Conservation (phyloP, 768 basidiomycete genomes). For the Clavaria fumosa region DNA sequence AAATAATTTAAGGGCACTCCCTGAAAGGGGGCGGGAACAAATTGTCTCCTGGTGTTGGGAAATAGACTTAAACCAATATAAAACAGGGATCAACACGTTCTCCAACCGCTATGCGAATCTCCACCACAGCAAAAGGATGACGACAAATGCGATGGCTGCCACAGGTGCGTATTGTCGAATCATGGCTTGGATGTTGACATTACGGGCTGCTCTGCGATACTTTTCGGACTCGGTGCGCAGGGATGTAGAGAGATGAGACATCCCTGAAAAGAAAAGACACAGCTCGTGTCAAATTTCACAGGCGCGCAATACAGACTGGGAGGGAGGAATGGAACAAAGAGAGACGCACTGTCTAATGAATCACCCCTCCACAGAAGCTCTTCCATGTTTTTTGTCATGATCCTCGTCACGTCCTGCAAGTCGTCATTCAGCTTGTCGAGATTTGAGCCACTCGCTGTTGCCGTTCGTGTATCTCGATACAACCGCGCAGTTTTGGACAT, state of each 20-base stretch:
- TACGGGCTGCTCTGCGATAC: constrained; percentile 88
- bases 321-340: too few relatives aligned
- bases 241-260: constrained; percentile 93
- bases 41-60: too few relatives aligned
- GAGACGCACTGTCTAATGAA: constrained; percentile 84
- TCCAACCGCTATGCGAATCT: constrained; percentile 56
- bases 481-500: constrained; percentile 95
- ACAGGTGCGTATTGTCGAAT: constrained; percentile 91
- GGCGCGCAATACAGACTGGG: constrained; percentile 2
- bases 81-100: too few relatives aligned
- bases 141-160: constrained; percentile 62
- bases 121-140: constrained; percentile 70
- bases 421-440: constrained; percentile 90
- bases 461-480: constrained; percentile 87
- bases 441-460: constrained; percentile 47
- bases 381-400: constrained; percentile 99
- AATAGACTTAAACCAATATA: too few relatives aligned
- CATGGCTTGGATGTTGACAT: constrained; percentile 90
- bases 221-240: constrained; percentile 93
- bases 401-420: constrained; percentile 91
- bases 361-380: constrained; percentile 97
- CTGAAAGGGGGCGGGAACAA: too few relatives aligned
- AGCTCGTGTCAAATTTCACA: not conserved
- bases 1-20: too few relatives aligned
- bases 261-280: constrained; percentile 36